phyloP scores from a whole-genome alignment of 2,329 filamentous ascomycete species.

The Ophiostoma sp. region DNA sequence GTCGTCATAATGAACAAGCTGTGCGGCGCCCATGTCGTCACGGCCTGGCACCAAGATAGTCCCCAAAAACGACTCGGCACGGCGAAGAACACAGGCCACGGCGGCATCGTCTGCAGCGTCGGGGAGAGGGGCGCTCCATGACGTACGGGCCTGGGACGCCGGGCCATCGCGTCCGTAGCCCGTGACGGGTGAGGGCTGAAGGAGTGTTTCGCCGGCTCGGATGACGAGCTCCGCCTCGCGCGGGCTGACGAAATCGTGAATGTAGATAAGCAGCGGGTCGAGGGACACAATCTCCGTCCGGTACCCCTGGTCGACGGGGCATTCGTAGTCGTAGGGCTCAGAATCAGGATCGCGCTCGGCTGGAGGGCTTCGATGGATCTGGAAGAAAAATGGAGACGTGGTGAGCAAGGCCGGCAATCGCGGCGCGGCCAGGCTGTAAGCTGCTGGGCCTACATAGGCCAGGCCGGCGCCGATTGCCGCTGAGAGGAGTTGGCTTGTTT shows the following conservation, averaged over 20 bases:
- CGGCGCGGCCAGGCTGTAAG: not conserved
- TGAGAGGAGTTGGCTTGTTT: not conserved
- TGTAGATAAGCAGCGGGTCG: slow-evolving; percentile 43
- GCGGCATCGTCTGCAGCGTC: slow-evolving; percentile 32
- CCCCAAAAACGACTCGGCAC: slow-evolving; percentile 40
- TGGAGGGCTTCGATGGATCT: not conserved
- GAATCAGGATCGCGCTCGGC: not conserved
- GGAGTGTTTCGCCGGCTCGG: slow-evolving; percentile 35
- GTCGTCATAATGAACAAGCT: slow-evolving; percentile 42
- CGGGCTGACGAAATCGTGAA: slow-evolving; percentile 40
- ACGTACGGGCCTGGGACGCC: slow-evolving; percentile 40
- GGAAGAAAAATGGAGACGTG: not conserved
- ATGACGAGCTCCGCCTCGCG: slow-evolving; percentile 39
- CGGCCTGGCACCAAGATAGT: slow-evolving; percentile 36
- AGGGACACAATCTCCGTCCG: slow-evolving; percentile 43
- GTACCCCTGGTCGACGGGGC: slow-evolving; percentile 34
- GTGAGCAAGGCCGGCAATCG: not conserved
- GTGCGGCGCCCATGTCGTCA: slow-evolving; percentile 41
- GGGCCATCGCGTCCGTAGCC: slow-evolving; percentile 34
- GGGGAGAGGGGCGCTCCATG: slow-evolving; percentile 39
- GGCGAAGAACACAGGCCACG: slow-evolving; percentile 39
- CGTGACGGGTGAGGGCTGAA: slow-evolving; percentile 39
- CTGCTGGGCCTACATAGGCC: slow-evolving; percentile 4
- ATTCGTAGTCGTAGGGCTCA: slow-evolving; percentile 13
- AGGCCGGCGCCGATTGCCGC: slow-evolving; percentile 12